phyloP scores from a whole-genome alignment of 2,329 filamentous ascomycete species.

The Calonectria hongkongensis region DNA sequence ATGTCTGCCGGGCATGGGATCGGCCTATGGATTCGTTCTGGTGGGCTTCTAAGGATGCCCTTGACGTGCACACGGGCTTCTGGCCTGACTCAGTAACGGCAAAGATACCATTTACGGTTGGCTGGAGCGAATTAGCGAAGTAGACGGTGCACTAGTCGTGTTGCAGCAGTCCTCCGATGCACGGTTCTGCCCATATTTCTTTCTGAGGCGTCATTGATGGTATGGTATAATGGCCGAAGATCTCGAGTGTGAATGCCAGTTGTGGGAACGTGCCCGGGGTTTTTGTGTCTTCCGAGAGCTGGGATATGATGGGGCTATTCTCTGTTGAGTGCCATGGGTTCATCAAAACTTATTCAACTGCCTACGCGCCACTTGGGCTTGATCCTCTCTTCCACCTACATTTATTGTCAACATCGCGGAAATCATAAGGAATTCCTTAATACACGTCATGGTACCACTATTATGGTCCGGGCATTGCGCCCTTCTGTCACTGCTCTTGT shows the following conservation, averaged over 20 bases:
- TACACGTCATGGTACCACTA: neutral
- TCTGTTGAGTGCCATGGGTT: too few species aligned
- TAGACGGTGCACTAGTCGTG: neutral
- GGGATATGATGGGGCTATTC: too few species aligned
- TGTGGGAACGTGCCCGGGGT: too few species aligned
- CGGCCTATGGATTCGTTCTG: neutral
- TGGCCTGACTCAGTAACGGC: neutral
- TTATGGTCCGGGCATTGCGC: neutral
- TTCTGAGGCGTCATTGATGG: too few species aligned
- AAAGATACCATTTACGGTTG: neutral
- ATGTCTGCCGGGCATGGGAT: neutral
- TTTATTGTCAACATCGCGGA: neutral
- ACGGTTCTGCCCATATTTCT: neutral
- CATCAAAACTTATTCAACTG: neutral
- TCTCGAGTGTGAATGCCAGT: too few species aligned
- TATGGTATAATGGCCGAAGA: too few species aligned
- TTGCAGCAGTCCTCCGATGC: too few species aligned
- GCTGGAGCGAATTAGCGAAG: neutral
- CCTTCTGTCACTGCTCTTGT: neutral
- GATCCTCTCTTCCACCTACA: neutral
- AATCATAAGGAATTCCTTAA: neutral
- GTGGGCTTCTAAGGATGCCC: neutral
- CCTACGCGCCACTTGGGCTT: neutral
- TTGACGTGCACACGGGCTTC: too few species aligned
- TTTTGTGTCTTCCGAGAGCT: too few species aligned